Base-by-base conservation (phyloP, 2,329 filamentous ascomycete species). In the Xylariaceae sp. region DNA sequence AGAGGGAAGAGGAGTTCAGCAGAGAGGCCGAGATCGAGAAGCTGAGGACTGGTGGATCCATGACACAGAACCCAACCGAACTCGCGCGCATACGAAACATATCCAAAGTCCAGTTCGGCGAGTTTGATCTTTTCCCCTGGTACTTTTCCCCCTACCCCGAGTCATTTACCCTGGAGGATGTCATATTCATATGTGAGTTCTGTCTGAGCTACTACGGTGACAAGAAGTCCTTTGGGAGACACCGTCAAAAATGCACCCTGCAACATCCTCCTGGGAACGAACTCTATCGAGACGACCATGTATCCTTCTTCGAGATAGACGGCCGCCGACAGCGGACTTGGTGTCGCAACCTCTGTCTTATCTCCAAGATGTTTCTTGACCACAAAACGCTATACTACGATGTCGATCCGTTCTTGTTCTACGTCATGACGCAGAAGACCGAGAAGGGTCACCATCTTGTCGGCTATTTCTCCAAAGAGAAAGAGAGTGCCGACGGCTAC, bases 401-500 rank as follows among this genome's bases (percentile, higher is more conserved):
- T 62, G 94, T 99, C n/a, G 94, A 99, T 57, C 94, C 94, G 0
- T 99, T 99, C 66, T 73, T 99, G 33, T 99, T 99, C 74, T 99
- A 99, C 71, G 92, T 96, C 68, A 96, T 99, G 92, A 89, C 89
- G 22, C 86, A 85, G 38, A 84, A 88, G 58, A 89, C 91, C 56
- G 90, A 95, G 44, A 86, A 90, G 61, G 94, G 94, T 12, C 94
- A 87, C 62, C 94, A 97, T 64, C 81, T 99, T 44, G 89, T 99
- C n/a, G 94, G 94, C n/a, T 99, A 96, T 66, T 99, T 99, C 69
- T 95, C 89, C 48, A 99, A 99, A 67, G 94, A 99, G 69, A 99
- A 99, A 61, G 94, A 99, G 69, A 92, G 87, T 36, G 90, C 90
- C 0, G 95, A 99, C 62, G 90, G 89, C 30, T 99, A 97, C 78